phyloP scores from a whole-genome alignment of 768 basidiomycete genomes.

The Suillus cothurnatus region DNA sequence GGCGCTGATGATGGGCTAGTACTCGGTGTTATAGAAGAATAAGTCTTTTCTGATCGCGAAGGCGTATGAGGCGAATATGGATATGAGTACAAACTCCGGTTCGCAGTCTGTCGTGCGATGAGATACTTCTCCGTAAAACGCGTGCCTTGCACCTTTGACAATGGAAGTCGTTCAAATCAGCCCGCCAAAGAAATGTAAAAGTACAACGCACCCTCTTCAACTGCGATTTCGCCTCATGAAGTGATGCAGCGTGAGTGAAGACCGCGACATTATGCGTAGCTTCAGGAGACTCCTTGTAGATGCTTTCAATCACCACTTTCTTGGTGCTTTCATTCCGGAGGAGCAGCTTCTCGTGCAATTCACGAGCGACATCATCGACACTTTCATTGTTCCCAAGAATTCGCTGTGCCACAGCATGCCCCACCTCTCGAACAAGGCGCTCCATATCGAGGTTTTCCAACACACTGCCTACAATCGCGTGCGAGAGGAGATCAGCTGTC shows the following conservation, averaged over 20 bases:
- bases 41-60: conserved; percentile 43
- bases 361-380: conserved; percentile 94
- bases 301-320: conserved; percentile 94
- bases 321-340: conserved; percentile 96
- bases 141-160: conserved; percentile 80
- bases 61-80: conserved; percentile 53
- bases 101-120: conserved; percentile 62
- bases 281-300: conserved; percentile 91
- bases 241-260: conserved; percentile 71
- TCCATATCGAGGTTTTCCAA: conserved; percentile 99
- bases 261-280: conserved; percentile 87
- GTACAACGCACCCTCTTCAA: conserved; percentile 69
- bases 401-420: conserved; percentile 88
- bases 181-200: conserved; percentile 9
- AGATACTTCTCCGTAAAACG: conserved; percentile 98
- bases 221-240: conserved; percentile 73
- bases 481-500: conserved; percentile 90
- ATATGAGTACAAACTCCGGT: conserved; percentile 55
- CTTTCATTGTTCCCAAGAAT: conserved; percentile 93
- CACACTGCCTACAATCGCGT: conserved; percentile 96
- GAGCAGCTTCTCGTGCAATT: conserved; percentile 88
- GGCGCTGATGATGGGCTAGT: conserved; percentile 26
- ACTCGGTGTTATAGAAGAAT: conserved; percentile 31
- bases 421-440: conserved; percentile 91
- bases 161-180: background rate